These are phyloP conservation scores for Coelastrella sp. DNA, from an alignment of 139 green algal species.

Conservation along the genomic window DNA sequence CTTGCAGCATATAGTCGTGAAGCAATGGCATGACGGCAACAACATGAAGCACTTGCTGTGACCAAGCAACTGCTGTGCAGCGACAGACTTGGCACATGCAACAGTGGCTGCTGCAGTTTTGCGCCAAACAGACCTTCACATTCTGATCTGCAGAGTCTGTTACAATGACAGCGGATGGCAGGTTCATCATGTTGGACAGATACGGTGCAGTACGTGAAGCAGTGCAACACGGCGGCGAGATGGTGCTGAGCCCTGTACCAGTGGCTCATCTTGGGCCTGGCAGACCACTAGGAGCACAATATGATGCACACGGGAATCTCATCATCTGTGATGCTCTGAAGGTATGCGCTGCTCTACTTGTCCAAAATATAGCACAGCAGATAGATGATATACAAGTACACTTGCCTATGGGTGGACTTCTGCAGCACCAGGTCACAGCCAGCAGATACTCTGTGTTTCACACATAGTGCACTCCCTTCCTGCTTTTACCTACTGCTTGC, in stretches of 20 bases:
- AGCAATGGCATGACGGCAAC: too few species aligned
- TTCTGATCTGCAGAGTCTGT: constrained; percentile 55
- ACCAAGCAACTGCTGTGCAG: too few species aligned
- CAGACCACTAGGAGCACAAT: constrained; percentile 41
- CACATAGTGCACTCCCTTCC: too few species aligned
- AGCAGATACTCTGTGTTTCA: not conserved
- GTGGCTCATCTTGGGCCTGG: constrained; percentile 45
- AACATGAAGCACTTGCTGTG: too few species aligned
- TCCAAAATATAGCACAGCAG: too few species aligned
- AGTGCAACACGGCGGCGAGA: not conserved
- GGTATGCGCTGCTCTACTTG: too few species aligned
- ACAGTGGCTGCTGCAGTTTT: too few species aligned
- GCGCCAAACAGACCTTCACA: too few species aligned
- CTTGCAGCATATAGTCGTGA: too few species aligned
- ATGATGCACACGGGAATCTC: constrained; percentile 43
- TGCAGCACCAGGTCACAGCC: not conserved
- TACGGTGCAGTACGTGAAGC: constrained; percentile 42
- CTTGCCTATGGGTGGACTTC: not conserved
- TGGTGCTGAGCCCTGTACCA: constrained; percentile 4
- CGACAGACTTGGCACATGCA: too few species aligned
- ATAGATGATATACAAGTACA: too few species aligned
- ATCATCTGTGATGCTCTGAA: constrained; percentile 55
- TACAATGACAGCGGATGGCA: constrained; percentile 37
- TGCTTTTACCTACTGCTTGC: too few species aligned
- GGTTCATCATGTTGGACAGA: constrained; percentile 49